Base-by-base conservation (phyloP, 2,329 filamentous ascomycete genomes). In the Colletotrichum chrysophilum region DNA sequence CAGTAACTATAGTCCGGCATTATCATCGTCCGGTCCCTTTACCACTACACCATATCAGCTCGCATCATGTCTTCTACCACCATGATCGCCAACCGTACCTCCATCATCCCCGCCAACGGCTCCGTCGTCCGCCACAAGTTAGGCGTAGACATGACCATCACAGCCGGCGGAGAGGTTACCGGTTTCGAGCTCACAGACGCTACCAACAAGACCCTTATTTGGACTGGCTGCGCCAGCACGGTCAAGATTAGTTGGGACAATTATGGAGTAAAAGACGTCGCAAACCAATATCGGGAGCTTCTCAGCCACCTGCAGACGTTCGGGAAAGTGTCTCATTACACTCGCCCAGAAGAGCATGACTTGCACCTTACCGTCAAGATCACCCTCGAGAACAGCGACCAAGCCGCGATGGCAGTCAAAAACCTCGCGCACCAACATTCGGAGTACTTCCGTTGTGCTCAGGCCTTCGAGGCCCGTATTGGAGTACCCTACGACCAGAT, bases 291-390 rank as follows among this genome's bases (percentile, higher is more conserved):
- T 3, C 0, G 2, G 18, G 0, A 1, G 1, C 38, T 48, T 21
- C 38, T 48, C 38, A n/a, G 9, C 9, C 1, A 48, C 38, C 0
- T 48, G 38, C 9, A 2, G 18, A 7, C 1, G 18, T 48, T 48
- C 18, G 2, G 1, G 5, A n/a, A 2, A 0, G 0, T 48, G 4
- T 2, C 2, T n/a, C 3, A 48, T 1, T n/a, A n/a, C 38, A n/a
- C 18, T n/a, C 3, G 38, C 0, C 18, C 18, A 9, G 38, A 48
- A 48, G 18, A 3, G 38, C 0, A 1, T 0, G 2, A 48, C 38
- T 12, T n/a, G 38, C 38, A 5, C 38, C n/a, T 0, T 48, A 48
- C 4, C 2, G 18, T 12, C 38, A n/a, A n/a, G 9, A 48, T 48
- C 18, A 48, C 38, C 0, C 0, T 48, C 38, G 38, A n/a, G 18